Conservation (phyloP, 208 protist genomes). For the Phytomonas sp. region DNA sequence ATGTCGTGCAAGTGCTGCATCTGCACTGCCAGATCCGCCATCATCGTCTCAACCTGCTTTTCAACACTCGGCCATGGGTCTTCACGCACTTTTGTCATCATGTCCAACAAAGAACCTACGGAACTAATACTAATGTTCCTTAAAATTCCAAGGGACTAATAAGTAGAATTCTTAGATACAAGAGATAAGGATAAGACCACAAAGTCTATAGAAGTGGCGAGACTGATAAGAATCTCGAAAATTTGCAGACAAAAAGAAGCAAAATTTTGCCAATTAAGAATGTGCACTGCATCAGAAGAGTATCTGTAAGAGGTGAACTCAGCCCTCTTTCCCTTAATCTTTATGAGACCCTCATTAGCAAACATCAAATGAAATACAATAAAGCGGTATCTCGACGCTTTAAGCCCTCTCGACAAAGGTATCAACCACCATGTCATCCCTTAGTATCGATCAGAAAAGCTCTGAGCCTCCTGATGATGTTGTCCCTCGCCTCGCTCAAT, state of each 20-base stretch:
- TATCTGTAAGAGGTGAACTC: not conserved
- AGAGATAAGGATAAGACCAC: not conserved
- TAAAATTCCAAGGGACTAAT: not conserved
- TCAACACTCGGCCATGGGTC: constrained; percentile 82
- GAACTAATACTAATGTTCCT: constrained; percentile 5
- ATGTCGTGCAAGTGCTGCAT: constrained; percentile 44
- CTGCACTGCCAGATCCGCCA: constrained; percentile 51
- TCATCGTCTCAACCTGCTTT: constrained; percentile 59
- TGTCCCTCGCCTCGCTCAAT: not conserved
- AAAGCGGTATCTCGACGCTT: not conserved
- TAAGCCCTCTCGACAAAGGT: not conserved
- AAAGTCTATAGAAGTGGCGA: not conserved
- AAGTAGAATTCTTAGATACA: not conserved
- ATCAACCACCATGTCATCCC: not conserved
- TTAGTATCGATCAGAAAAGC: not conserved
- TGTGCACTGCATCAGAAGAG: not conserved
- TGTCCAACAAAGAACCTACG: not conserved
- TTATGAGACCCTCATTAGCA: not conserved
- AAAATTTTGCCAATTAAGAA: not conserved
- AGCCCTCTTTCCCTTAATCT: not conserved
- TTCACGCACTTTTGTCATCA: constrained; percentile 22
- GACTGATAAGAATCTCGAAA: not conserved
- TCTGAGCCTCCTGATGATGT: not conserved
- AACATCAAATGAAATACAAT: not conserved
- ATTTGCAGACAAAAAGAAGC: not conserved